phyloP scores from a whole-genome alignment of 805 yeast genomes.

The Schizosaccharomyces cryophilus region DNA sequence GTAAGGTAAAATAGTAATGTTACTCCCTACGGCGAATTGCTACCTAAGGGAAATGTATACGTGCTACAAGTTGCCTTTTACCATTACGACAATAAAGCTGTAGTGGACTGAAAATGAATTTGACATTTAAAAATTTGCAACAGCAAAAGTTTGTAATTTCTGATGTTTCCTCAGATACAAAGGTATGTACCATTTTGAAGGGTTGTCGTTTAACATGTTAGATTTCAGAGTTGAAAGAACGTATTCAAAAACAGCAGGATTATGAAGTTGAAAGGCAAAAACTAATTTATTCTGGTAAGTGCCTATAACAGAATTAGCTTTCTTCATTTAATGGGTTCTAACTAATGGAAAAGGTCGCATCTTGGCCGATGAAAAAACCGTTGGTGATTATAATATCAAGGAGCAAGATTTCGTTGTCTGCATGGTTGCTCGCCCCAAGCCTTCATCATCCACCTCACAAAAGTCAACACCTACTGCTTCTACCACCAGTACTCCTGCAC shows the following conservation, averaged over 20 bases:
- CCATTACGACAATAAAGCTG: neutral
- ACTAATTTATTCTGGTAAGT: constrained; percentile 61
- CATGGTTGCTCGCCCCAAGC: constrained; percentile 36
- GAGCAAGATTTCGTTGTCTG: constrained; percentile 70
- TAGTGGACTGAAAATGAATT: constrained; percentile 27
- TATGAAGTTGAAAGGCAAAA: constrained; percentile 56
- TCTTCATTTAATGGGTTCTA: neutral
- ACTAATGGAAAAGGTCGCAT: constrained; percentile 30
- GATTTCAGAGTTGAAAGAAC: constrained; percentile 32
- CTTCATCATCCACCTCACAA: neutral
- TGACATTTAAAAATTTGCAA: constrained; percentile 74
- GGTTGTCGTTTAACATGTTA: neutral
- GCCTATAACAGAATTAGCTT: neutral
- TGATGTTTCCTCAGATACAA: constrained; percentile 44
- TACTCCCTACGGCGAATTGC: neutral
- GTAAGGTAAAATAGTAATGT: neutral
- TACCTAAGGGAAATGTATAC: neutral
- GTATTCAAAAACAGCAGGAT: constrained; percentile 40
- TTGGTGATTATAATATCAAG: constrained; percentile 50
- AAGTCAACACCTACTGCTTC: neutral
- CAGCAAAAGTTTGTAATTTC: constrained; percentile 55
- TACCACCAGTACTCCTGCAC: neutral
- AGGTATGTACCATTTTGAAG: neutral
- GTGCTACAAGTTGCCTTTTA: neutral
- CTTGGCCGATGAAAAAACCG: constrained; percentile 54